Evolutionary conservation across 192 early-diverging fungal genomes (phyloP).

Genomic region (Mortierella alpina): DNA sequence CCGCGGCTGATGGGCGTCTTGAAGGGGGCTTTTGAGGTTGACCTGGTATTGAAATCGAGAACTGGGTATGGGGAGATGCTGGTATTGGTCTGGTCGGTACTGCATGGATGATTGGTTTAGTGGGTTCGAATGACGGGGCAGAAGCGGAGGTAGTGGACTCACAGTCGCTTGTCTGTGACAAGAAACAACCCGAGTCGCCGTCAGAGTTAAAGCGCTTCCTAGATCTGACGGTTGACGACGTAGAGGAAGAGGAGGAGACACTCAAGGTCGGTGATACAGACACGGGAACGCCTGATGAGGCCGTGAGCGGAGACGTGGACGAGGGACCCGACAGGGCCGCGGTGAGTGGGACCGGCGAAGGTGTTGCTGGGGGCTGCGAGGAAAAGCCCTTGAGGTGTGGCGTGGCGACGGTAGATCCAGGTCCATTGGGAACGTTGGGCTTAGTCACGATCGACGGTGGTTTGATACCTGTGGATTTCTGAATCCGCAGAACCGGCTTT

Average conservation of each 20-base stretch:
- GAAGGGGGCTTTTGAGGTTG: slow-evolving; percentile 10
- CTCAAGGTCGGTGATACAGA: neutral
- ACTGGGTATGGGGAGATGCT: neutral
- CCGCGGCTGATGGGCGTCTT: slow-evolving; percentile 8
- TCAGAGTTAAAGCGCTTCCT: slow-evolving; percentile 33
- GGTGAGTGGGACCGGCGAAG: slow-evolving; percentile 1
- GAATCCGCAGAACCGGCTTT: slow-evolving; percentile 12
- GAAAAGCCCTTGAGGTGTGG: neutral
- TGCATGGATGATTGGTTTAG: slow-evolving; percentile 9
- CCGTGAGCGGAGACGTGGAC: neutral
- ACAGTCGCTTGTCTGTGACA: slow-evolving; percentile 20
- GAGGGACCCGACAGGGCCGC: neutral
- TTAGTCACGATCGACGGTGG: slow-evolving; percentile 46
- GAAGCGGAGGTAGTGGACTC: slow-evolving; percentile 18
- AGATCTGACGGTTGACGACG: slow-evolving; percentile 1
- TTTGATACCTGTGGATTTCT: slow-evolving; percentile 30
- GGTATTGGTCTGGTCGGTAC: neutral
- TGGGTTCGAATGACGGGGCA: slow-evolving; percentile 14
- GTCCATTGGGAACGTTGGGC: slow-evolving; percentile 4
- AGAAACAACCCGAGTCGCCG: slow-evolving; percentile 40
- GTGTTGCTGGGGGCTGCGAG: slow-evolving; percentile 12
- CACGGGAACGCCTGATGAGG: neutral
- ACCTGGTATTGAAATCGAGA: slow-evolving; percentile 3
- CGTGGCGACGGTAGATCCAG: neutral
- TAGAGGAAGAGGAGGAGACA: neutral